Evolutionary conservation across 176 grass and related monocot species (phyloP).

Genomic region (Carex scoparia): DNA sequence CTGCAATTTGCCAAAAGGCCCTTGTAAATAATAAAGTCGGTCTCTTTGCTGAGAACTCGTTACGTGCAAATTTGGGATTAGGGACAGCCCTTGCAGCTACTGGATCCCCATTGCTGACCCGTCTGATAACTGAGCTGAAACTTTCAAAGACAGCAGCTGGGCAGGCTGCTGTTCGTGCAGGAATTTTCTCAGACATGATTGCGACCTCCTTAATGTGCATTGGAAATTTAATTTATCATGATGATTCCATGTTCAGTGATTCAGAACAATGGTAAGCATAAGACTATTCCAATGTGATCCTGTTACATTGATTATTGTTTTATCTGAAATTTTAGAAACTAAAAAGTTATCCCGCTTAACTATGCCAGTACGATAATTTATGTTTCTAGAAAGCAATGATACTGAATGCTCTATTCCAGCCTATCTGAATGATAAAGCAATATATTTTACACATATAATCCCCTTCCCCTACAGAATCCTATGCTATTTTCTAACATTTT

Average conservation of each 20-base stretch:
- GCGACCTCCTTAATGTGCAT: slow-evolving; percentile 48
- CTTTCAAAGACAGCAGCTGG: slow-evolving; percentile 62
- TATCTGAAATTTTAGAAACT: background rate
- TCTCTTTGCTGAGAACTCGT: slow-evolving; percentile 36
- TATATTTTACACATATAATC: background rate
- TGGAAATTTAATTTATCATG: slow-evolving; percentile 50
- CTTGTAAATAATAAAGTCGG: slow-evolving; percentile 26
- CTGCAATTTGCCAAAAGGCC: slow-evolving; percentile 36
- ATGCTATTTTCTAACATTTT: slow-evolving; percentile 2
- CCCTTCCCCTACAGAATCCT: background rate
- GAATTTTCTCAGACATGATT: slow-evolving; percentile 57
- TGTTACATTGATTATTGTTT: background rate
- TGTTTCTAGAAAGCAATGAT: too few species aligned
- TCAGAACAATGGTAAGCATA: background rate
- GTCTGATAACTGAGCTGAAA: slow-evolving; percentile 72
- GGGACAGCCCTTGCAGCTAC: slow-evolving; percentile 41
- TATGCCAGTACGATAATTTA: background rate
- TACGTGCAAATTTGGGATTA: slow-evolving; percentile 44
- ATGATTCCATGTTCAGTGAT: slow-evolving; percentile 14
- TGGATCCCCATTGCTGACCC: slow-evolving; percentile 54
- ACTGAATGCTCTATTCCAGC: background rate
- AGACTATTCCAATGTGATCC: background rate
- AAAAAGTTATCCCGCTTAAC: background rate
- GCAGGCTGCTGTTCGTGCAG: slow-evolving; percentile 49
- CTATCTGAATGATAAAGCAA: background rate